phyloP scores from a whole-genome alignment of 2,329 filamentous ascomycete genomes.

The Zalaria obscura region DNA sequence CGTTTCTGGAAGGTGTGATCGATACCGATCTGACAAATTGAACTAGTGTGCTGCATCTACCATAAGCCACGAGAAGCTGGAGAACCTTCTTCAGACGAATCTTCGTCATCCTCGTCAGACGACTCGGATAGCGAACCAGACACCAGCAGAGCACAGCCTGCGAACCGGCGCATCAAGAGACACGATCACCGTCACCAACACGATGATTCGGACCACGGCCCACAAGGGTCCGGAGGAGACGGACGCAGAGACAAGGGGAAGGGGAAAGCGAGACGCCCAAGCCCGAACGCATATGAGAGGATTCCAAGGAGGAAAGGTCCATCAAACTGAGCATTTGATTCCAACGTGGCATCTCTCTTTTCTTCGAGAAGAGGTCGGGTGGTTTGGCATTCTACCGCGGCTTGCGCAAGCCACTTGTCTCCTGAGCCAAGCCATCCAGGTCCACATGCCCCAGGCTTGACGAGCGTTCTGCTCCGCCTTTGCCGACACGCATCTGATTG shows the following conservation, averaged over 20 bases:
- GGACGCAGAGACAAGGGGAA: conserved; percentile 24
- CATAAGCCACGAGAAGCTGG: conserved; percentile 70
- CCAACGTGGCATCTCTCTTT: too few relatives aligned
- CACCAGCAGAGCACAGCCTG: conserved; percentile 29
- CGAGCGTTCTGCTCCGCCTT: too few relatives aligned
- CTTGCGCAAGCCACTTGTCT: too few relatives aligned
- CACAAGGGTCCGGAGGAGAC: conserved; percentile 17
- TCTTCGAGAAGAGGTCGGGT: too few relatives aligned
- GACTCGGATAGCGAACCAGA: conserved; percentile 41
- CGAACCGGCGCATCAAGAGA: conserved; percentile 11
- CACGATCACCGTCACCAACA: conserved; percentile 15
- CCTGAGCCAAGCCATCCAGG: too few relatives aligned
- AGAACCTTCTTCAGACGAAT: conserved; percentile 62
- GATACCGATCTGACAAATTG: not conserved
- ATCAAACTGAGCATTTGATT: not conserved
- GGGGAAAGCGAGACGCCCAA: conserved; percentile 39
- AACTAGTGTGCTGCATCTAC: conserved; percentile 93
- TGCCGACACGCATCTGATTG: too few relatives aligned
- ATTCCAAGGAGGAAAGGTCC: conserved; percentile 39
- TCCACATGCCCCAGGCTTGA: too few relatives aligned
- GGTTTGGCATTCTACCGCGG: too few relatives aligned
- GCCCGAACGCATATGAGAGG: conserved; percentile 73
- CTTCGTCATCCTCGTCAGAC: conserved; percentile 40
- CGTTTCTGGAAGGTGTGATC: too few relatives aligned
- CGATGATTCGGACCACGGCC: conserved; percentile 21